These are phyloP conservation scores for Fomitopsis serialis DNA, from an alignment of 768 basidiomycete genomes.

Conservation along the genomic window DNA sequence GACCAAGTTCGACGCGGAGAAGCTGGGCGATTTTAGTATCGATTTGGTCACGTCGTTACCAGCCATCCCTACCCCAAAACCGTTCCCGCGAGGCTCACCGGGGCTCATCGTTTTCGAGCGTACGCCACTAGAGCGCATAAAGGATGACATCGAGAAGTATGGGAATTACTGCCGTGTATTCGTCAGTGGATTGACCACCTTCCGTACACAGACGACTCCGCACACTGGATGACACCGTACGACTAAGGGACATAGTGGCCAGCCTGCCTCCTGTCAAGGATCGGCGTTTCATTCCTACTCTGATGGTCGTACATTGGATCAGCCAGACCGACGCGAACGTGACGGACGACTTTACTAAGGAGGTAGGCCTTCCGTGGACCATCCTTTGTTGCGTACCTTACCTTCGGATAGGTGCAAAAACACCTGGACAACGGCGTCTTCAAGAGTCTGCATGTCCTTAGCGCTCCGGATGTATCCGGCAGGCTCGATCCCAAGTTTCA, in stretches of 20 bases:
- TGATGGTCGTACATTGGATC: conserved; percentile 59
- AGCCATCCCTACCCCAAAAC: conserved; percentile 15
- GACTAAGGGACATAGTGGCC: conserved; percentile 60
- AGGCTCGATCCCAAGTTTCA: conserved; percentile 56
- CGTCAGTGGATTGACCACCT: neutral
- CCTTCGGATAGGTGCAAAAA: conserved; percentile 28
- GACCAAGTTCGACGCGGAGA: conserved; percentile 66
- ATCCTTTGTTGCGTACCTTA: no score
- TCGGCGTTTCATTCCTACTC: conserved; percentile 56
- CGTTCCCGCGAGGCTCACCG: conserved; percentile 37
- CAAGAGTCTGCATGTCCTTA: conserved; percentile 37
- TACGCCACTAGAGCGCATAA: conserved; percentile 55
- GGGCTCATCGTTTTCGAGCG: conserved; percentile 75
- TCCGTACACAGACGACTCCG: conserved; percentile 53
- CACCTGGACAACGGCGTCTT: conserved; percentile 39
- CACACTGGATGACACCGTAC: conserved; percentile 64
- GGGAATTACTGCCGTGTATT: conserved; percentile 7
- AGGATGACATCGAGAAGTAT: conserved; percentile 66
- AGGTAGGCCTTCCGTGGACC: conserved; percentile 45
- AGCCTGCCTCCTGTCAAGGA: conserved; percentile 37
- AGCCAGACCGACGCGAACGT: conserved; percentile 27
- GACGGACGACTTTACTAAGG: conserved; percentile 47
- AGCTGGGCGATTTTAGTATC: conserved; percentile 56
- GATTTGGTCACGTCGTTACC: conserved; percentile 62
- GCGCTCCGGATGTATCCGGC: conserved; percentile 44